Percentiles rank a stretch among this genome's conserved stretches.
Conservation (phyloP, 2,329 filamentous ascomycete genomes). For the Cucurbitaria berberidis region DNA sequence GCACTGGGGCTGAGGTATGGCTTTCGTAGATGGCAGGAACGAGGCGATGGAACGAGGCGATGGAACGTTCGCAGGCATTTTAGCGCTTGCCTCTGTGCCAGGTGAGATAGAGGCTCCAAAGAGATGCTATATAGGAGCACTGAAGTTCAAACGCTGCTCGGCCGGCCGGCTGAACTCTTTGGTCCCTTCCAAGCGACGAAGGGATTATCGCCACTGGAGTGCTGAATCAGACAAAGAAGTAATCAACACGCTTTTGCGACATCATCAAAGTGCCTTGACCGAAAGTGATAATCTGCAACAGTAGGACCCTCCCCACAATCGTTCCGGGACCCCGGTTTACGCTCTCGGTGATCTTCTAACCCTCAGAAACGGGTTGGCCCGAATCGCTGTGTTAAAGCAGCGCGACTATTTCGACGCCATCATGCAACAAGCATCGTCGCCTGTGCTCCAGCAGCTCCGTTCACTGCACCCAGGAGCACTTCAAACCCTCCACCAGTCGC, state of each 20-base stretch:
- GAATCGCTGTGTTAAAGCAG: conserved; percentile 30
- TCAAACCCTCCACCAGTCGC: conserved; percentile 38
- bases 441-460: conserved; percentile 28
- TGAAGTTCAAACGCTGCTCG: conserved; percentile 7
- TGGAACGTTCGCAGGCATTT: conserved; percentile 7
- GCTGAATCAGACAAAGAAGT: conserved; percentile 38
- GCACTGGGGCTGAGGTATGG: conserved; percentile 23
- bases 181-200: conserved; percentile 21
- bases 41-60: conserved; percentile 8
- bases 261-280: conserved; percentile 7
- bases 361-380: conserved; percentile 3
- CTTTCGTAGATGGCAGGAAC: conserved; percentile 23
- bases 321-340: not conserved
- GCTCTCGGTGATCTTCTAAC: conserved; percentile 1
- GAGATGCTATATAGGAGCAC: conserved; percentile 8
- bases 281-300: conserved; percentile 1
- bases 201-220: conserved; percentile 25
- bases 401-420: conserved; percentile 29
- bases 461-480: conserved; percentile 36
- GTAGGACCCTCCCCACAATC: not conserved
- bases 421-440: conserved; percentile 27
- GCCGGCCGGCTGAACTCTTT: conserved; percentile 13
- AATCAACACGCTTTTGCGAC: conserved; percentile 21
- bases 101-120: conserved; percentile 15
- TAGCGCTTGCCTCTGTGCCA: conserved; percentile 2